These are phyloP conservation scores for Zygotorulaspora mrakii DNA, from an alignment of 1,139 yeast genomes.

Conservation along the genomic window DNA sequence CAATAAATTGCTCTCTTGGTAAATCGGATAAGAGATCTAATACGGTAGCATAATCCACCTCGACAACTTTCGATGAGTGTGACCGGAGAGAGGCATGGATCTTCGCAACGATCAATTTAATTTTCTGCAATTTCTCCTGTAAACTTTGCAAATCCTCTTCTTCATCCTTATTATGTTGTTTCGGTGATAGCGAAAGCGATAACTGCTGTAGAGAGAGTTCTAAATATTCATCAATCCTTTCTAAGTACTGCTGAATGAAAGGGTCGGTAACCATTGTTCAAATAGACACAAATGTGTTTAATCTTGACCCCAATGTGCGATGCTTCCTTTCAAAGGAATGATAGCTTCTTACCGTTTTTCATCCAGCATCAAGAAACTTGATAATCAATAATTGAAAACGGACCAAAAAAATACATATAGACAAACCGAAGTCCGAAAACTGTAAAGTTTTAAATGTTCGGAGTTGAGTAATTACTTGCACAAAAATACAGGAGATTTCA, in stretches of 20 bases:
- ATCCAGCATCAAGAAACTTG: no score
- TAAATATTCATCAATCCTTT: slow-evolving; percentile 12
- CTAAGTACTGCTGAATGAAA: slow-evolving; percentile 13
- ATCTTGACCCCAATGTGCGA: no score
- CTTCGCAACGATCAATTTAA: slow-evolving; percentile 13
- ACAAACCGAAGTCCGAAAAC: no score
- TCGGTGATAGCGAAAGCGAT: slow-evolving; percentile 7
- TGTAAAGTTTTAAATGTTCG: no score
- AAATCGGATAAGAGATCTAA: slow-evolving; percentile 3
- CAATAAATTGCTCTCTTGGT: slow-evolving; percentile 2
- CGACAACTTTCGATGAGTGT: slow-evolving; percentile 4
- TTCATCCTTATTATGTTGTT: slow-evolving; percentile 5
- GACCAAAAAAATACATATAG: no score
- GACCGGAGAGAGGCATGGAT: slow-evolving; percentile 7
- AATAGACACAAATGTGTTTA: neutral
- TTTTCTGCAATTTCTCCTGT: slow-evolving; percentile 11
- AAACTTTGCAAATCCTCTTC: slow-evolving; percentile 4
- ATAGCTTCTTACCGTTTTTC: no score
- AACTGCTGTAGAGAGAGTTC: slow-evolving; percentile 14
- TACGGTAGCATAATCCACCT: slow-evolving; percentile 8
- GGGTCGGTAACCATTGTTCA: slow-evolving; percentile 13
- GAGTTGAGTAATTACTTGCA: no score
- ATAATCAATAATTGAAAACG: no score
- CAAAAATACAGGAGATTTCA: no score
- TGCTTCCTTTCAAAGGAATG: no score